Evolutionary conservation across 352 stramenopile genomes (phyloP).

Genomic region (Globisporangium solare): DNA sequence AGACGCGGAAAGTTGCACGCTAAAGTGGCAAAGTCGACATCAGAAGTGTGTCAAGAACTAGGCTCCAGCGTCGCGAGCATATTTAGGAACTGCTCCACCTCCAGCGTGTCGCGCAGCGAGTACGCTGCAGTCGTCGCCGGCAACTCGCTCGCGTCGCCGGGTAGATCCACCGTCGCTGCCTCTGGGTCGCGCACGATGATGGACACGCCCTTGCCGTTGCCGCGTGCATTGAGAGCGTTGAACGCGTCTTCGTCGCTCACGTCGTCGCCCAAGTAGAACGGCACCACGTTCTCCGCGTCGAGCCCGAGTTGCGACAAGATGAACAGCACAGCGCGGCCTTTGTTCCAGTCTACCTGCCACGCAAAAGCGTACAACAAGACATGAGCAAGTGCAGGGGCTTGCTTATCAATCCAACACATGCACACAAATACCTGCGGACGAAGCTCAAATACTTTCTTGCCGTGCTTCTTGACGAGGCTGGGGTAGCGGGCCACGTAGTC

Average conservation of each 20-base stretch:
- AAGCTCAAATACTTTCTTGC: slow-evolving; percentile 81
- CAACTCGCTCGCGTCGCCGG: slow-evolving; percentile 38
- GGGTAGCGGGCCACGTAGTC: slow-evolving; percentile 48
- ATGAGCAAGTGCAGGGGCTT: no score
- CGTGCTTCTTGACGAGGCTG: slow-evolving; percentile 55
- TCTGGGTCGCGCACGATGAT: slow-evolving; percentile 62
- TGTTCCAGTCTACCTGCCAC: slow-evolving; percentile 53
- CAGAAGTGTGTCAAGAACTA: slow-evolving; percentile 1
- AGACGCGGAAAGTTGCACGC: no score
- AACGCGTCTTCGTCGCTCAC: slow-evolving; percentile 69
- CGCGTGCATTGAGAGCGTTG: slow-evolving; percentile 39
- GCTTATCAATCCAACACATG: no score
- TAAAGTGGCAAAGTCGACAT: neutral
- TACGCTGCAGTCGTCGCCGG: slow-evolving; percentile 47
- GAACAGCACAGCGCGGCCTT: slow-evolving; percentile 72
- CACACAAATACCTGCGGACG: slow-evolving; percentile 37
- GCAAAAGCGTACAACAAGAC: no score
- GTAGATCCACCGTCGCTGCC: slow-evolving; percentile 38
- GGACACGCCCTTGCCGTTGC: slow-evolving; percentile 42
- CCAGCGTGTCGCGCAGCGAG: slow-evolving; percentile 48
- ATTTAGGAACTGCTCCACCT: slow-evolving; percentile 58
- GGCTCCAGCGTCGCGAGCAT: slow-evolving; percentile 33
- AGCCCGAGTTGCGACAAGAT: slow-evolving; percentile 49
- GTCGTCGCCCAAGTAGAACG: slow-evolving; percentile 82
- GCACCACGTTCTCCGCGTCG: slow-evolving; percentile 58